Evolutionary conservation across 139 green algal species (phyloP).

Genomic region (Choricystis sp.): DNA sequence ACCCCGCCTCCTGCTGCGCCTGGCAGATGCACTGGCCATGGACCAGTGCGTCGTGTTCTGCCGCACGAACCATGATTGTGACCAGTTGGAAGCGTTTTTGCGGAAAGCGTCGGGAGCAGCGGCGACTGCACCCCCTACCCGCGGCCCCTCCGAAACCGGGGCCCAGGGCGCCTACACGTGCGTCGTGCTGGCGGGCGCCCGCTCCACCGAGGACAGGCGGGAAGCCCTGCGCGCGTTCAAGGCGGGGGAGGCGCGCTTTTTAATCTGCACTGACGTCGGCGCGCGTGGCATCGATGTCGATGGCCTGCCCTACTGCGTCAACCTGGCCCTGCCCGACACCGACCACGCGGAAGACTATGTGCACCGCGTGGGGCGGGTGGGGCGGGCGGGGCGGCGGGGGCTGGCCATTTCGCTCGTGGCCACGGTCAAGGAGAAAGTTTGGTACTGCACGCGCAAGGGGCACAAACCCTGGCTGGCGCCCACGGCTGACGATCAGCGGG

Average conservation of each 20-base stretch:
- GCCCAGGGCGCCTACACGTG: slow-evolving; percentile 56
- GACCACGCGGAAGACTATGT: slow-evolving; percentile 68
- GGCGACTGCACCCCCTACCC: neutral
- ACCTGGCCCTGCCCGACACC: slow-evolving; percentile 68
- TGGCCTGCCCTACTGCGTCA: slow-evolving; percentile 71
- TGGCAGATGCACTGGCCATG: slow-evolving; percentile 44
- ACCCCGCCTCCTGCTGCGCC: slow-evolving; percentile 39
- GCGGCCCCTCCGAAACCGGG: slow-evolving; percentile 3
- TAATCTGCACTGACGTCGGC: slow-evolving; percentile 78
- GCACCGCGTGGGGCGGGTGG: slow-evolving; percentile 56
- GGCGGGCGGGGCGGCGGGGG: slow-evolving; percentile 45
- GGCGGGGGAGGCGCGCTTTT: slow-evolving; percentile 57
- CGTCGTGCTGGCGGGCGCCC: slow-evolving; percentile 44
- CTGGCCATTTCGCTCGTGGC: slow-evolving; percentile 62
- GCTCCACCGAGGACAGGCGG: slow-evolving; percentile 52
- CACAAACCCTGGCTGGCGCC: slow-evolving; percentile 65
- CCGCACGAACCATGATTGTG: slow-evolving; percentile 63
- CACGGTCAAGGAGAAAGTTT: slow-evolving; percentile 43
- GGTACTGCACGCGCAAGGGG: slow-evolving; percentile 60
- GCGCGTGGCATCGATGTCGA: slow-evolving; percentile 69
- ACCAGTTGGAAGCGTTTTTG: slow-evolving; percentile 62
- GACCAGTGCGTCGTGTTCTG: slow-evolving; percentile 42
- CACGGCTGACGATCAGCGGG: slow-evolving; percentile 28
- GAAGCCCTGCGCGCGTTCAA: slow-evolving; percentile 46
- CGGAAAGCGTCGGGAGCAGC: slow-evolving; percentile 19